phyloP scores from a whole-genome alignment of 495 filamentous ascomycete genomes.

The Xylaria telfairii region DNA sequence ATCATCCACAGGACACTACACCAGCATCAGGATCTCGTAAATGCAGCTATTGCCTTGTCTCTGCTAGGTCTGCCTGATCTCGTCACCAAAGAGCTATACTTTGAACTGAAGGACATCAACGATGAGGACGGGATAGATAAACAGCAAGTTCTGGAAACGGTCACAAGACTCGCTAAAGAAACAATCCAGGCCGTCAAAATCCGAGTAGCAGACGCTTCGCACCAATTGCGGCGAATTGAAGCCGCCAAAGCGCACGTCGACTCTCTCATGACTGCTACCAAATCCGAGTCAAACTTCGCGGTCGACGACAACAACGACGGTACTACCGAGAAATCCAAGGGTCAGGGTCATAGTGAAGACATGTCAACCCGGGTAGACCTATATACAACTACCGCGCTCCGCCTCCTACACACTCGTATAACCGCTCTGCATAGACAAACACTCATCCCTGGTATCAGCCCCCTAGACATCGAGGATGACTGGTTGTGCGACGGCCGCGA shows the following conservation, averaged over 20 bases:
- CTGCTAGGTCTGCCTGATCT: neutral
- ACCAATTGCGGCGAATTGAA: slow-evolving; percentile 14
- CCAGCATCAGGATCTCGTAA: neutral
- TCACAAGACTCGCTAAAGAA: neutral
- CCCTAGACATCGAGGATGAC: no score
- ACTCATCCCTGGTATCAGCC: neutral
- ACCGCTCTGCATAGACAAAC: neutral
- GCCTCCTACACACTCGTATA: neutral
- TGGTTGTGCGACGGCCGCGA: slow-evolving; percentile 13
- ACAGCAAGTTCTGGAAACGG: neutral
- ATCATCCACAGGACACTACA: neutral
- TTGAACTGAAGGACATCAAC: neutral
- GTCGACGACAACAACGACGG: neutral
- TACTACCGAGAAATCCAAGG: neutral
- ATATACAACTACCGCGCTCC: no score
- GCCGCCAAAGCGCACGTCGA: slow-evolving; percentile 10
- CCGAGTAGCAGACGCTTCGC: slow-evolving; percentile 1
- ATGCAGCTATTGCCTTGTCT: slow-evolving; percentile 1
- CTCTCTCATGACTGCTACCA: neutral
- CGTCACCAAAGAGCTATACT: slow-evolving; percentile 6
- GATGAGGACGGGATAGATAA: slow-evolving; percentile 1
- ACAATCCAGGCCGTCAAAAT: neutral
- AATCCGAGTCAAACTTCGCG: neutral
- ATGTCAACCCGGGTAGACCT: no score
- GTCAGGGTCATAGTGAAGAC: no score